These are phyloP conservation scores for Yamadazyma pseudoaaseri DNA, from an alignment of 1,139 yeast genomes.

Conservation along the genomic window DNA sequence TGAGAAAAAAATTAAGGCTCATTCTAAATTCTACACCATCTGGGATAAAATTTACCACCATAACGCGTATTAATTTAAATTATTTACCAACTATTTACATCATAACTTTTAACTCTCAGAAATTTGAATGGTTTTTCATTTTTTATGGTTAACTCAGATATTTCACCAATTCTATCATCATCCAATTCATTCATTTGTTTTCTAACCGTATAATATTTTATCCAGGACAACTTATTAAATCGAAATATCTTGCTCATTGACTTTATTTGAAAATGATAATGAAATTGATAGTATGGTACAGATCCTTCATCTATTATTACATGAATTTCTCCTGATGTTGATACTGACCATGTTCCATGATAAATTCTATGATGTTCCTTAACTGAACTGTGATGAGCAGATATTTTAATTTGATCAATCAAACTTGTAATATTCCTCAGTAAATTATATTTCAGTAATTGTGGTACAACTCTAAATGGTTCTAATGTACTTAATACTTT, in stretches of 20 bases:
- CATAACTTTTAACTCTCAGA: slow-evolving; percentile 56
- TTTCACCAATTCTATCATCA: slow-evolving; percentile 48
- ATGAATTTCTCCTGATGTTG: slow-evolving; percentile 49
- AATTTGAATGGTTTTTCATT: slow-evolving; percentile 80
- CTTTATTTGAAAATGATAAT: slow-evolving; percentile 58
- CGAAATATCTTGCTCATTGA: slow-evolving; percentile 53
- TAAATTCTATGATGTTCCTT: slow-evolving; percentile 39
- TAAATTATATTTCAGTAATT: slow-evolving; percentile 35
- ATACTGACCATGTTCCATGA: slow-evolving; percentile 55
- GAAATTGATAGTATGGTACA: slow-evolving; percentile 60
- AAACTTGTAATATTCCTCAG: slow-evolving; percentile 15
- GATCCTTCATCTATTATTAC: slow-evolving; percentile 58
- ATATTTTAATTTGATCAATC: slow-evolving; percentile 15
- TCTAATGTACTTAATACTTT: slow-evolving; percentile 66
- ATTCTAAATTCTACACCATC: slow-evolving; percentile 1
- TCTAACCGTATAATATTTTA: slow-evolving; percentile 54
- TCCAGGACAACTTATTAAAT: slow-evolving; percentile 72
- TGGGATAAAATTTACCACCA: slow-evolving; percentile 1
- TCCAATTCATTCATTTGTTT: slow-evolving; percentile 28
- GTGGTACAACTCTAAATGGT: slow-evolving; percentile 62
- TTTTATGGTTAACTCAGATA: slow-evolving; percentile 52
- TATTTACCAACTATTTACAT: slow-evolving; percentile 9
- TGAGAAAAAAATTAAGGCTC: slow-evolving; percentile 1
- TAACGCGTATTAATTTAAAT: not conserved
- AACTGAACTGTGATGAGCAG: slow-evolving; percentile 12